Evolutionary conservation across 345 rosid genomes (phyloP), one percentile per base, ranked within the genome.

Genomic region (Brassica juncea): DNA sequence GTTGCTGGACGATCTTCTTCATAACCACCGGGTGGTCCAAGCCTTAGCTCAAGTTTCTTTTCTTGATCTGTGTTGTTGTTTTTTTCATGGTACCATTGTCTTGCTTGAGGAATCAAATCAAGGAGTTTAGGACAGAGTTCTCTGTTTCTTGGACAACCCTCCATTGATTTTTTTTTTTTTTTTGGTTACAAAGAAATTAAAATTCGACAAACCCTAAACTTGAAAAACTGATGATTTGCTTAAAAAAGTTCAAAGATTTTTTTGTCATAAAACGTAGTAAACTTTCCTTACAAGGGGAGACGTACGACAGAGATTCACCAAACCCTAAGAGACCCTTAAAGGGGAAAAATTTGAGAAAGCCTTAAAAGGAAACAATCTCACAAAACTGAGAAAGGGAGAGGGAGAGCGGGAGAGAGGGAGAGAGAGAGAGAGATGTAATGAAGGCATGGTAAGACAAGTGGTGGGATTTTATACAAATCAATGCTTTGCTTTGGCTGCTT

Each of bases 11-110:
- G 86, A 59, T 86, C 87, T 68, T 90, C 89, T 73, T 90, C 89
- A 54, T 80, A 70, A 37, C 21, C 59, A 57, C 94, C 96, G 0
- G 99, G 99, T 37, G 91, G 97, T 85, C 90, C 98, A 66, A 95
- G 97, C 90, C 97, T 91, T 14, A 93, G 92, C 80, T 95, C 99
- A 63, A 95, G 97, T 84, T 89, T 87, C 78, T 85, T 88, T 81
- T 91, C 97, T 34, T 87, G 94, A 54, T 89, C 84, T 32, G 78
- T 77, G 74, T 77, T 81, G 60, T 70, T 71, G 2, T 80, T 78
- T 4, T 72, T 84, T 14, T 84, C 85, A 7, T 69, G 72, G 37
- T 72, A 75, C 74, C 85, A 81, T 70, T 71, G 79, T 82, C 88
- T 82, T 66, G 77, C 84, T 72, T 83, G 88, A 1, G 89, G 81